A percentile compares a stretch with the other conserved stretches of the same genome.
phyloP scores from a whole-genome alignment of 2,329 filamentous ascomycete genomes.

The Graphilbum fragrans region DNA sequence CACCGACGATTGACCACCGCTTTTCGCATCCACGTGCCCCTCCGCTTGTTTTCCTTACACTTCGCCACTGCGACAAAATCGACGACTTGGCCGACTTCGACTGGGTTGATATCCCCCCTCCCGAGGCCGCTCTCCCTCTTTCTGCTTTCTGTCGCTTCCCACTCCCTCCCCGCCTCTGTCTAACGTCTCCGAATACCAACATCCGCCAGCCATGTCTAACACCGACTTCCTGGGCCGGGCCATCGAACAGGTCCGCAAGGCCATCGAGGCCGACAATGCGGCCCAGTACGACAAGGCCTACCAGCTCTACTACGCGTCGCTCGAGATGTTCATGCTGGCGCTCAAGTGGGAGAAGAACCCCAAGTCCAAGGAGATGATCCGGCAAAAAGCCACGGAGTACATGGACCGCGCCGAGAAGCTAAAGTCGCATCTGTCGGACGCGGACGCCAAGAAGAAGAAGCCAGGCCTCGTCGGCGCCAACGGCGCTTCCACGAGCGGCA shows the following conservation, averaged over 20 bases:
- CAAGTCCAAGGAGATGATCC: constrained; percentile 94
- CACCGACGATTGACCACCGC: too few species aligned
- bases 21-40: too few species aligned
- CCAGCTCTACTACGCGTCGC: constrained; percentile 85
- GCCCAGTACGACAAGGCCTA: constrained; percentile 97
- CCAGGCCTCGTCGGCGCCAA: constrained; percentile 61
- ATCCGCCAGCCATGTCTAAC: constrained; percentile 60
- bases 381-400: constrained; percentile 88
- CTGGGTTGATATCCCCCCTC: too few species aligned
- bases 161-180: not conserved
- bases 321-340: constrained; percentile 97
- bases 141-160: not conserved
- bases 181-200: not conserved
- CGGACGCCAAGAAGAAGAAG: constrained; percentile 59
- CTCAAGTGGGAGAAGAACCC: constrained; percentile 99
- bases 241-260: constrained; percentile 94
- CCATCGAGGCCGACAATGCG: constrained; percentile 89
- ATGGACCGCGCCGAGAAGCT: constrained; percentile 98
- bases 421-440: constrained; percentile 74
- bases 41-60: too few species aligned
- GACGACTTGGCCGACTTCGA: too few species aligned
- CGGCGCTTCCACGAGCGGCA: constrained; percentile 50
- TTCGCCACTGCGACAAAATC: too few species aligned
- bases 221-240: constrained; percentile 95
- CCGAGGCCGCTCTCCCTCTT: not conserved